These are phyloP conservation scores for Fomitopsis serialis DNA, from an alignment of 768 basidiomycete genomes.

Conservation along the genomic window DNA sequence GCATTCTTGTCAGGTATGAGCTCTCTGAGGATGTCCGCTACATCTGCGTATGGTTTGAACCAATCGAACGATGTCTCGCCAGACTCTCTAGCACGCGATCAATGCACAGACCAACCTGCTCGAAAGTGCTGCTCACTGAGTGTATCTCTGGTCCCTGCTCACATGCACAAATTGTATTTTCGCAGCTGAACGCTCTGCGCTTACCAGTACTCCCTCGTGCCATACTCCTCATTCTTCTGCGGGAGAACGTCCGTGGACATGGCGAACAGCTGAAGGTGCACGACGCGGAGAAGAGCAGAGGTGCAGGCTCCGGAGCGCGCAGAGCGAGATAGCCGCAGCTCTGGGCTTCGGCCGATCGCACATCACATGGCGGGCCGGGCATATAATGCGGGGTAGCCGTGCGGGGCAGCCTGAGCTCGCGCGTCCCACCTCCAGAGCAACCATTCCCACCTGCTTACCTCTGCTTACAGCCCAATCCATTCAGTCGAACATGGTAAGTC, in stretches of 20 bases:
- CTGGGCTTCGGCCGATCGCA: constrained; percentile 1
- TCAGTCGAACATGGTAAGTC: background rate
- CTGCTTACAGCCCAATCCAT: too few relatives aligned
- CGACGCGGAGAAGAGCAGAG: background rate
- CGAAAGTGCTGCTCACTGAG: constrained; percentile 38
- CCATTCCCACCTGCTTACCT: constrained; percentile 1
- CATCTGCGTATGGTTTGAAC: constrained; percentile 79
- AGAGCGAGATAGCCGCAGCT: background rate
- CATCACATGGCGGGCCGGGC: background rate
- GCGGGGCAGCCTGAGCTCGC: background rate
- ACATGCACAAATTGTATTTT: background rate
- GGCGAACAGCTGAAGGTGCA: background rate
- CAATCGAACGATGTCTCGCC: constrained; percentile 70
- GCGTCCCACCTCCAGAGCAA: background rate
- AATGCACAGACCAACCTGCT: background rate
- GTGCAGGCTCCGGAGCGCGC: background rate
- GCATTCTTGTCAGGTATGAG: constrained; percentile 58
- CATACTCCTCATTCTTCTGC: constrained; percentile 62
- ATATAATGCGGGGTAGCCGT: constrained; percentile 11
- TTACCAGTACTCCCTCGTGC: constrained; percentile 66
- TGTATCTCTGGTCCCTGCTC: constrained; percentile 63
- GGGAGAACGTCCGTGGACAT: constrained; percentile 34
- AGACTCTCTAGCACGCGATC: constrained; percentile 39
- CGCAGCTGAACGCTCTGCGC: constrained; percentile 10
- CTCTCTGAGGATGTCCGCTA: constrained; percentile 54